These are phyloP conservation scores for Cladosporium sp. DNA, from an alignment of 2,329 filamentous ascomycete genomes.

Conservation along the genomic window DNA sequence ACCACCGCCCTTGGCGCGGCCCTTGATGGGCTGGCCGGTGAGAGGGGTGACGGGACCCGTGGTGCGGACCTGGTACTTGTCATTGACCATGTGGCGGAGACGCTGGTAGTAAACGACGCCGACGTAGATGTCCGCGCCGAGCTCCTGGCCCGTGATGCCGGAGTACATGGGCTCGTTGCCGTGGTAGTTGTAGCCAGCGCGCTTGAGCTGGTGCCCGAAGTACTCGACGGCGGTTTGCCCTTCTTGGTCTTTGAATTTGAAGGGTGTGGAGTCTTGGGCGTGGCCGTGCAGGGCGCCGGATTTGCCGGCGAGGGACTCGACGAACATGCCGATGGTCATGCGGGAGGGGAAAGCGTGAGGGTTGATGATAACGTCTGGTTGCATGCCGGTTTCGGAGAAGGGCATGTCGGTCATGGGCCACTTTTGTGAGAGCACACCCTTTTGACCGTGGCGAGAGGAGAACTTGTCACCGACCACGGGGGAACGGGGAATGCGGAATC, in stretches of 20 bases:
- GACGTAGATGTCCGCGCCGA: conserved; percentile 92
- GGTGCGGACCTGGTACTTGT: conserved; percentile 97
- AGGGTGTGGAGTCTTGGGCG: conserved; percentile 94
- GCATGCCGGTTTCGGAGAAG: conserved; percentile 93
- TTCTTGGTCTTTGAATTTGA: conserved; percentile 75
- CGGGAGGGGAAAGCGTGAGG: conserved; percentile 98
- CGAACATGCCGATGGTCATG: conserved; percentile 99
- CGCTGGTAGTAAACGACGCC: conserved; percentile 98
- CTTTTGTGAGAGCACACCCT: conserved; percentile 93
- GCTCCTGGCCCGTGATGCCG: conserved; percentile 91
- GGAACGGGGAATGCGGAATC: conserved; percentile 83
- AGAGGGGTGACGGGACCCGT: conserved; percentile 87
- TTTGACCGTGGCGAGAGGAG: conserved; percentile 96
- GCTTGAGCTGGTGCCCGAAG: conserved; percentile 92
- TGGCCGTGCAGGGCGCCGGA: conserved; percentile 89
- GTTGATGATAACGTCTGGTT: conserved; percentile 98
- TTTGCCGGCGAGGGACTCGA: conserved; percentile 95
- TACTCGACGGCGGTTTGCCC: conserved; percentile 88
- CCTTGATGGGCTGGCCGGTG: conserved; percentile 96
- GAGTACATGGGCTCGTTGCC: conserved; percentile 99
- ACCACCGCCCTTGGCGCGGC: conserved; percentile 91
- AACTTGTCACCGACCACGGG: conserved; percentile 98
- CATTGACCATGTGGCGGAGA: conserved; percentile 98
- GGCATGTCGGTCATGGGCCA: conserved; percentile 95
- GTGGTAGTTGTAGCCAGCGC: conserved; percentile 96